Base-by-base conservation (phyloP, 2,329 filamentous ascomycete genomes). In the Fusarium tjaetaba region DNA sequence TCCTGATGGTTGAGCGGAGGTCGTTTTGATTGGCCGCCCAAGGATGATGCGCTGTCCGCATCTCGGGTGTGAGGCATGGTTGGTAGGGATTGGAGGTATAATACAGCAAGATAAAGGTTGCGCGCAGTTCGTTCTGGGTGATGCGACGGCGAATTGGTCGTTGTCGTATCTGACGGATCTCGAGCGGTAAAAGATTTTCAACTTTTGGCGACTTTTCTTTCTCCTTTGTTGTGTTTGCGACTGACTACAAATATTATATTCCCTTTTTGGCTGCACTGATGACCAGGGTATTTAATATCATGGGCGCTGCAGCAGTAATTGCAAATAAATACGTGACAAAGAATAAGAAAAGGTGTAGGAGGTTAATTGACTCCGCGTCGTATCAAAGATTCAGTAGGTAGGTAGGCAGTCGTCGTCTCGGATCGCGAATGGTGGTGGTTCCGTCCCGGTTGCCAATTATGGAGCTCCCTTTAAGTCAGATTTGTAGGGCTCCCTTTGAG, bases 1-100 rank as follows among this genome's bases (percentile, higher is more conserved):
- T 82, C 80, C 75, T 79, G 80, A 66, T 81, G 80, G 75, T 72
- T 78, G 78, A 81, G 80, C 61, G 82, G 73, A 78, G 86, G 84
- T 32, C 85, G 85, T 82, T 88, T 88, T 88, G 86, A 88, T 88
- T 89, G 87, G 87, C 82, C 81, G 79, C 81, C 80, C 72, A 82
- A 80, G 74, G 82, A 80, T 75, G 84, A 83, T 81, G 84, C 81
- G 82, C 84, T 85, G 80, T 86, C 84, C 76, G 78, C 79, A 76
- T 88, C 85, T 80, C 81, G 83, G 79, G 86, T 85, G 77, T 81
- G 82, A 77, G 82, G 79, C 85, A 83, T 84, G 80, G 72, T 74
- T 80, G 77, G 69, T 74, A 55, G 65, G 28, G 41, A 30, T 58
- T 32, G 67, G 36, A 46, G 46, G 65, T 68, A 68, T 68, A 68